Evolutionary conservation across 768 basidiomycete genomes (phyloP).

Genomic region (Boletus vinaceobasis): DNA sequence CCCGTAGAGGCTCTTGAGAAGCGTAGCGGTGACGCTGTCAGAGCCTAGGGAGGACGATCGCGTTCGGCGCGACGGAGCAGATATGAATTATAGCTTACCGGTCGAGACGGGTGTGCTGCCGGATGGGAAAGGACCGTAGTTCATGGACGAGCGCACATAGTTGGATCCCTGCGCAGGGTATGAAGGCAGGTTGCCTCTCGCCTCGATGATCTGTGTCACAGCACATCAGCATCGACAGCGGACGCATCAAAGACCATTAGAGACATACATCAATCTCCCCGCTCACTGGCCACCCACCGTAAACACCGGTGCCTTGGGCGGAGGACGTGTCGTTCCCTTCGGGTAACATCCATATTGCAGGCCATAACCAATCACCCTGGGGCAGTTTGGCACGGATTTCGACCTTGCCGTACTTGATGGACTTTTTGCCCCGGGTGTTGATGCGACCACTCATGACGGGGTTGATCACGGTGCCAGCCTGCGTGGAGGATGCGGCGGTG

Average conservation of each 20-base stretch:
- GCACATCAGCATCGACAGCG: neutral
- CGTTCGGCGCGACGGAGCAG: neutral
- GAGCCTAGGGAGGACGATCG: neutral
- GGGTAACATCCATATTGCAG: conserved; percentile 33
- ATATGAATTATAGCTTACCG: conserved; percentile 9
- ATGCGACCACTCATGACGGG: conserved; percentile 55
- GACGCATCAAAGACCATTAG: neutral
- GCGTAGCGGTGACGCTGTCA: conserved; percentile 12
- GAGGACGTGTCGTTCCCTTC: conserved; percentile 20
- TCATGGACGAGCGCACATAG: conserved; percentile 54
- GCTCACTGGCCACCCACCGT: conserved; percentile 45
- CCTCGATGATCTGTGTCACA: conserved; percentile 48
- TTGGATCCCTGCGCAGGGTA: conserved; percentile 44
- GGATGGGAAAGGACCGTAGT: conserved; percentile 57
- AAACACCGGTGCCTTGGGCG: conserved; percentile 20
- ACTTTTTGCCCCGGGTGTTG: conserved; percentile 45
- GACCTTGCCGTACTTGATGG: conserved; percentile 54
- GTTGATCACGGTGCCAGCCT: conserved; percentile 39
- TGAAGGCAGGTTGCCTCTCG: conserved; percentile 44
- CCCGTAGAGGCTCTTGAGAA: conserved; percentile 37
- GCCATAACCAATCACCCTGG: conserved; percentile 42
- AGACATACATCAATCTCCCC: conserved; percentile 58
- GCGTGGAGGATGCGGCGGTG: conserved; percentile 39
- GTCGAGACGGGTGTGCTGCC: conserved; percentile 32
- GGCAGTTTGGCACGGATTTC: conserved; percentile 63